These are phyloP conservation scores for Penicillium sp. DNA, from an alignment of 2,329 filamentous ascomycete genomes.

Conservation along the genomic window DNA sequence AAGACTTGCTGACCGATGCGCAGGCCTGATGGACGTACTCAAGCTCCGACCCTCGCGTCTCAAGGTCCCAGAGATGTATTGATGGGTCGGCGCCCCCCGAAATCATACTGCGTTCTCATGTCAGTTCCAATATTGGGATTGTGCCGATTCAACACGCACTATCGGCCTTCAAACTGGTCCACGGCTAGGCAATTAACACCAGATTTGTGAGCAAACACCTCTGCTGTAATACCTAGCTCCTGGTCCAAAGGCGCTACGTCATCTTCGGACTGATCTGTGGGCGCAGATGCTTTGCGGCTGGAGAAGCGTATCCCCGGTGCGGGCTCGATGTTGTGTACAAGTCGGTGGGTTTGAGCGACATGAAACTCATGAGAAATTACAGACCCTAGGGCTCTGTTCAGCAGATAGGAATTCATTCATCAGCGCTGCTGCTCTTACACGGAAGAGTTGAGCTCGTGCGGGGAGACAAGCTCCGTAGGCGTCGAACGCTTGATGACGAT, in stretches of 20 bases:
- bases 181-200: constrained; percentile 79
- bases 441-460: neutral
- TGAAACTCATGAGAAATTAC: constrained; percentile 65
- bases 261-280: constrained; percentile 9
- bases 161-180: constrained; percentile 77
- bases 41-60: constrained; percentile 55
- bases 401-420: constrained; percentile 69
- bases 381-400: constrained; percentile 73
- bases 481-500: constrained; percentile 17
- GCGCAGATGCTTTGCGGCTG: constrained; percentile 48
- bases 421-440: neutral
- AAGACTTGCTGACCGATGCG: constrained; percentile 44
- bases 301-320: constrained; percentile 70
- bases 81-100: constrained; percentile 85
- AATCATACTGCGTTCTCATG: constrained; percentile 59
- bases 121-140: constrained; percentile 4
- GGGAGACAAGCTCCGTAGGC: neutral
- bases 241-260: constrained; percentile 14
- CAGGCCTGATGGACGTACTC: constrained; percentile 56
- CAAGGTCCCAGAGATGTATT: constrained; percentile 84
- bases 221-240: constrained; percentile 27
- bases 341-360: constrained; percentile 63
- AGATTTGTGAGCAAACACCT: constrained; percentile 64
- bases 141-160: constrained; percentile 48
- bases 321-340: constrained; percentile 69